A percentile compares a stretch with the other conserved stretches of the same genome.
Conservation (phyloP, 768 basidiomycete genomes). For the Lyophyllum shimeji region DNA sequence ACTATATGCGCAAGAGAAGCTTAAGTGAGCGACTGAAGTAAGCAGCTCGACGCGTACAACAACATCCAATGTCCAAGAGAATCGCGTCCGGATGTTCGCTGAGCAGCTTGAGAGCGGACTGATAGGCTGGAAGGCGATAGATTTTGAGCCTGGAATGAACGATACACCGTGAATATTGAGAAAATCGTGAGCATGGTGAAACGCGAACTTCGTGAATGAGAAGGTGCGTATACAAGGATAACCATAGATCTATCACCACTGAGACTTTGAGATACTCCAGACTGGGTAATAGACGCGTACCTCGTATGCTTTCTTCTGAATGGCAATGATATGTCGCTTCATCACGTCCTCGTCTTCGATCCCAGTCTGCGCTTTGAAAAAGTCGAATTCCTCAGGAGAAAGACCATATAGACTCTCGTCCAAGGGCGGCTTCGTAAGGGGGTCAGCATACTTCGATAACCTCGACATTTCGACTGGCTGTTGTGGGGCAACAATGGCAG, state of each 20-base stretch:
- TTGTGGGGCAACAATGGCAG: neutral
- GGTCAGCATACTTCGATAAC: slow-evolving; percentile 9
- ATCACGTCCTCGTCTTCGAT: slow-evolving; percentile 28
- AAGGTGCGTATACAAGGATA: slow-evolving; percentile 33
- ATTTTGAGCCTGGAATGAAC: slow-evolving; percentile 24
- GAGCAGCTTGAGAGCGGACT: slow-evolving; percentile 22
- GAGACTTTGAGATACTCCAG: neutral
- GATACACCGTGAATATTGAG: no score
- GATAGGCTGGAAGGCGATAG: slow-evolving; percentile 26
- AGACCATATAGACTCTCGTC: slow-evolving; percentile 22
- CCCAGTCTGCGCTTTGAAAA: slow-evolving; percentile 28
- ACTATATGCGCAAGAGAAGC: slow-evolving; percentile 19
- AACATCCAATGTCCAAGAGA: slow-evolving; percentile 34
- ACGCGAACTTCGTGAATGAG: slow-evolving; percentile 25
- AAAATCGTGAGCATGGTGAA: neutral
- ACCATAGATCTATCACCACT: slow-evolving; percentile 21
- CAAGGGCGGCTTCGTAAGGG: slow-evolving; percentile 17
- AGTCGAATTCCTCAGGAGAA: slow-evolving; percentile 21
- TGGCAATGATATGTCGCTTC: slow-evolving; percentile 29
- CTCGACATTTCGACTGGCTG: neutral
- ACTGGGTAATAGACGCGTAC: slow-evolving; percentile 10
- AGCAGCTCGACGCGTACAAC: slow-evolving; percentile 20
- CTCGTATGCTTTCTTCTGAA: slow-evolving; percentile 31
- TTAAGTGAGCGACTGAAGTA: neutral
- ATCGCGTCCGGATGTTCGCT: slow-evolving; percentile 21